Conservation (phyloP, 2,329 filamentous ascomycete genomes). For the Colletotrichum simmondsii region DNA sequence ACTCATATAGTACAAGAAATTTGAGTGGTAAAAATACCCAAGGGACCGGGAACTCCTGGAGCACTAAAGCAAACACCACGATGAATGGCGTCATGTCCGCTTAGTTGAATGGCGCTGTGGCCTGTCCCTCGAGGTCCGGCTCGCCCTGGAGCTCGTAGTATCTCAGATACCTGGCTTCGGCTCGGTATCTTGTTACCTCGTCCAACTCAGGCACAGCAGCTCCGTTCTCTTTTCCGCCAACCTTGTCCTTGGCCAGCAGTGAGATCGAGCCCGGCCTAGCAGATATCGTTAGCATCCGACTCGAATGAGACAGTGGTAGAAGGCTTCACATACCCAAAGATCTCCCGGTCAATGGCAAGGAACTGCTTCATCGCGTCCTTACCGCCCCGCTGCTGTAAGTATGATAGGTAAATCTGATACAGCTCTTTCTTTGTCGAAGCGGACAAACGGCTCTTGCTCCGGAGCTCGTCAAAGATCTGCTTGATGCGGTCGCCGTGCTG, state of each 20-base stretch:
- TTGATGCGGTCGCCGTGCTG: constrained; percentile 80
- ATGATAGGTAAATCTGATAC: constrained; percentile 81
- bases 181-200: constrained; percentile 59
- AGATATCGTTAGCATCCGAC: not conserved
- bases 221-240: constrained; percentile 58
- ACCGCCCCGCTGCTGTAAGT: constrained; percentile 83
- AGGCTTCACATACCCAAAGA: constrained; percentile 78
- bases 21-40: constrained; percentile 8
- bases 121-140: constrained; percentile 57
- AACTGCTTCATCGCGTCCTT: constrained; percentile 90
- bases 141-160: constrained; percentile 66
- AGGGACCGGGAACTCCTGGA: constrained; percentile 3
- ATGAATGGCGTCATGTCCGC: not conserved
- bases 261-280: constrained; percentile 59
- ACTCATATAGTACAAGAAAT: constrained; percentile 33
- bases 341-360: constrained; percentile 82
- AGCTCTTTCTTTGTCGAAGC: constrained; percentile 77
- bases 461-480: constrained; percentile 80
- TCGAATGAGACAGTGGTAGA: not conserved
- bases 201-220: constrained; percentile 57
- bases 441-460: constrained; percentile 77
- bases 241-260: constrained; percentile 49
- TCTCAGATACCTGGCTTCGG: constrained; percentile 60
- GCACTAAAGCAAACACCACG: constrained; percentile 13
- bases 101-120: constrained; percentile 64